These are phyloP conservation scores for Colletotrichum trifolii DNA, from an alignment of 2,329 filamentous ascomycete species.

Conservation along the genomic window DNA sequence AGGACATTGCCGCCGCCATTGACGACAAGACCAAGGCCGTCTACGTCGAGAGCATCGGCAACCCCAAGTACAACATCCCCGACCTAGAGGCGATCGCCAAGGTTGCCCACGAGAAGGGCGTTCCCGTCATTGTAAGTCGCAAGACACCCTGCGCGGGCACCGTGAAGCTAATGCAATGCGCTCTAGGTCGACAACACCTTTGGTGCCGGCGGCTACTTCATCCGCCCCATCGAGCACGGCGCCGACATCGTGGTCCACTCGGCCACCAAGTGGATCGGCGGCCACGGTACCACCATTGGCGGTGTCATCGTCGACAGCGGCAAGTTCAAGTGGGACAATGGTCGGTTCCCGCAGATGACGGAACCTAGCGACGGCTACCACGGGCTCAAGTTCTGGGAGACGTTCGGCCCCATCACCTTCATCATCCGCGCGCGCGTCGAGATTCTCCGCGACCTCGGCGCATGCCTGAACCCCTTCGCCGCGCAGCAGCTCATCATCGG, in stretches of 20 bases:
- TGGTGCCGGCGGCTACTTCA: constrained; percentile 90
- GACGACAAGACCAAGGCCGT: constrained; percentile 94
- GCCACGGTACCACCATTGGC: constrained; percentile 91
- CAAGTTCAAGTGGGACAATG: constrained; percentile 91
- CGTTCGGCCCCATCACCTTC: constrained; percentile 85
- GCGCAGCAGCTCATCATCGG: constrained; percentile 93
- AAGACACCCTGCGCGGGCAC: not conserved
- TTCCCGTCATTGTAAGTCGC: constrained; percentile 69
- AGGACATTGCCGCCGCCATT: constrained; percentile 83
- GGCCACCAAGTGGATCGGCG: constrained; percentile 97
- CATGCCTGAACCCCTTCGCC: constrained; percentile 86
- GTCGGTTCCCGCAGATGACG: constrained; percentile 91
- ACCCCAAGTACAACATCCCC: constrained; percentile 92
- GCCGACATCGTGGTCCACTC: constrained; percentile 95
- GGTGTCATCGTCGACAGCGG: constrained; percentile 89
- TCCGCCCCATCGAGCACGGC: constrained; percentile 87
- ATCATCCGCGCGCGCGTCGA: constrained; percentile 90
- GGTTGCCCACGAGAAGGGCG: constrained; percentile 76
- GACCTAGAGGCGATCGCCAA: constrained; percentile 89
- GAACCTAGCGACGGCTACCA: constrained; percentile 92
- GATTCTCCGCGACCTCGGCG: constrained; percentile 87
- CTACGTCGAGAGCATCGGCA: constrained; percentile 92
- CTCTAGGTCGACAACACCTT: constrained; percentile 90
- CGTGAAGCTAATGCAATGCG: not conserved
- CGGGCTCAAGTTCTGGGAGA: constrained; percentile 93